Conservation (phyloP, 2,329 filamentous ascomycete species). For the Aspergillus transmontanensis region DNA sequence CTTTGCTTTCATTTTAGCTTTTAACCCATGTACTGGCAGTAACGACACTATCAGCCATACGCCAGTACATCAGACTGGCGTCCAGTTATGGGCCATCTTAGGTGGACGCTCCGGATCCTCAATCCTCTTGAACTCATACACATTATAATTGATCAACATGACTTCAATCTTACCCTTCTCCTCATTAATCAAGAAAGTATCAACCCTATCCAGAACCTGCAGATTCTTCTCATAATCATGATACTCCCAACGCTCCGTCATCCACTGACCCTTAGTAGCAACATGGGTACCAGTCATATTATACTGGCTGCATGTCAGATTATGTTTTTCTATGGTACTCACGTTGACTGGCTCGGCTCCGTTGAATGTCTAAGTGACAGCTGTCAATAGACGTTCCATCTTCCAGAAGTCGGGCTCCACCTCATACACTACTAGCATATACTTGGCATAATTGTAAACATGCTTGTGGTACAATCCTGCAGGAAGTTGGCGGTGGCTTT, state of each 20-base stretch:
- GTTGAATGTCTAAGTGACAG: not conserved
- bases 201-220: conserved; percentile 11
- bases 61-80: not conserved
- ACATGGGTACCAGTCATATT: conserved; percentile 10
- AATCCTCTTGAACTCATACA: not conserved
- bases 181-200: conserved; percentile 11
- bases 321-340: not conserved
- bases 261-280: conserved; percentile 4
- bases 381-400: not conserved
- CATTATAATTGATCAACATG: conserved; percentile 13
- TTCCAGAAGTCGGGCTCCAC: too few species aligned
- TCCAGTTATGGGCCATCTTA: not conserved
- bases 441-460: not conserved
- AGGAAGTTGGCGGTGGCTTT: not conserved
- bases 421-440: not conserved
- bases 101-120: not conserved
- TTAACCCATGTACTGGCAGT: too few species aligned
- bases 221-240: conserved; percentile 1
- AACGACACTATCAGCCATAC: too few species aligned
- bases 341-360: not conserved
- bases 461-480: not conserved
- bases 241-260: conserved; percentile 15
- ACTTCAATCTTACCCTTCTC: conserved; percentile 9
- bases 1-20: too few species aligned
- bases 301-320: conserved; percentile 3